These are phyloP conservation scores for bread wheat (Triticum aestivum) DNA, from an alignment of 176 grass and related monocot genomes.

Conservation along the genomic window DNA sequence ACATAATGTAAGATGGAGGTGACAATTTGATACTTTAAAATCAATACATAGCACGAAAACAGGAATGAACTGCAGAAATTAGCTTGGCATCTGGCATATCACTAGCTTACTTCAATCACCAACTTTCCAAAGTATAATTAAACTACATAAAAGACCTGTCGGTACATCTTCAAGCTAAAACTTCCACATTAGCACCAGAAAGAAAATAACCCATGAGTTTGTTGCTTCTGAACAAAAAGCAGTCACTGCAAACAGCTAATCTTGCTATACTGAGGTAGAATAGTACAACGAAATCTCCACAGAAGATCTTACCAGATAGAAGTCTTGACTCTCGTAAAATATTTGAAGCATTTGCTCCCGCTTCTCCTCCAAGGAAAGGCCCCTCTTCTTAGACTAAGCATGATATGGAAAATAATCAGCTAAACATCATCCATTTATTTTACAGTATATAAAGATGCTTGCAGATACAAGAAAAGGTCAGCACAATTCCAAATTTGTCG, in stretches of 20 bases:
- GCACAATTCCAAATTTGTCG: neutral
- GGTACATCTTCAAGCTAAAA: neutral
- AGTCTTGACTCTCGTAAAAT: constrained; percentile 81
- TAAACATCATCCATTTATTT: neutral
- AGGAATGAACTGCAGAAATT: neutral
- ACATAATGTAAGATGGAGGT: neutral
- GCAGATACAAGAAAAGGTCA: neutral
- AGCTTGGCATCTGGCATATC: neutral
- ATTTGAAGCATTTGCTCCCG: constrained; percentile 98
- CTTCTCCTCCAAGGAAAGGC: constrained; percentile 92
- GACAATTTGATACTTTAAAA: constrained; percentile 3
- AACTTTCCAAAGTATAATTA: neutral
- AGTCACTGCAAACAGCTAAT: neutral
- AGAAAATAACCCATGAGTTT: neutral
- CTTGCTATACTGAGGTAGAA: neutral
- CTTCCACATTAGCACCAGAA: neutral
- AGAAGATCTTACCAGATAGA: constrained; percentile 67
- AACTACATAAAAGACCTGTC: neutral
- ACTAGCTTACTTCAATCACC: neutral
- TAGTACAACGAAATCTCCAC: neutral
- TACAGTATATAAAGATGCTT: neutral
- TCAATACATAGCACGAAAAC: neutral
- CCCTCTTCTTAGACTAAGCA: constrained; percentile 96
- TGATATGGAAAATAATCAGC: constrained; percentile 7
- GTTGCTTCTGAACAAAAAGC: neutral